Evolutionary conservation across 2,329 filamentous ascomycete species (phyloP), one percentile per base, ranked within the genome.

Genomic region (Arthrobotrys conoides): DNA sequence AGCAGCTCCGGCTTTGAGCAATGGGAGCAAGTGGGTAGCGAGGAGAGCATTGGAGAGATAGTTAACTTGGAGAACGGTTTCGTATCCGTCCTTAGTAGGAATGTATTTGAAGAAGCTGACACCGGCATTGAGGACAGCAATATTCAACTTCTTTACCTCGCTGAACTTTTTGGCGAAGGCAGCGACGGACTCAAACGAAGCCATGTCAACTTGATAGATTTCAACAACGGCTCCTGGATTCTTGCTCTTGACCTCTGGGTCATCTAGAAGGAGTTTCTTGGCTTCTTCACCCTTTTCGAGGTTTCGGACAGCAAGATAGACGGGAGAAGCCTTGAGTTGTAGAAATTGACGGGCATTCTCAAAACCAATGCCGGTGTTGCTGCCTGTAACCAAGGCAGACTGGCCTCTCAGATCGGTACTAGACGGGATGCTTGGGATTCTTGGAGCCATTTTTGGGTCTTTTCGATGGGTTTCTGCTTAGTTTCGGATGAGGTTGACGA

Each of bases 31-130:
- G 1, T 89, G 82, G 1, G 89, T 78, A 0, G 85, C 88, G 9
- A 91, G 83, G 0, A 90, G 83, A 6, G 86, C 84, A 0, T 88
- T 90, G 4, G 88, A 88, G 1, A 91, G 83, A 1, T 87, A 85
- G 81, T 90, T 90, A 80, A 90, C 87, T 81, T 90, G 88, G 14
- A 90, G 80, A 0, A 85, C 87, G 68, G 86, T 84, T 76, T 89
- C 87, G 83, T 85, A 88, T 5, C 86, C 87, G 36, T 86, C 85
- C 0, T 12, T n/a, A 18, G 63, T 75, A 12, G 51, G 53, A 16
- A 75, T 41, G 46, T 81, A 64, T 33, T 76, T 81, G 2, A 82
- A 22, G 1, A 72, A 71, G 20, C 76, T 75, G 27, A 82, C 79
- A 5, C 82, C 82, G 5, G 82, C 82, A 55, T 83, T 83, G 46